Conservation (phyloP, 208 protist genomes). For the Crithidia mellificae region DNA sequence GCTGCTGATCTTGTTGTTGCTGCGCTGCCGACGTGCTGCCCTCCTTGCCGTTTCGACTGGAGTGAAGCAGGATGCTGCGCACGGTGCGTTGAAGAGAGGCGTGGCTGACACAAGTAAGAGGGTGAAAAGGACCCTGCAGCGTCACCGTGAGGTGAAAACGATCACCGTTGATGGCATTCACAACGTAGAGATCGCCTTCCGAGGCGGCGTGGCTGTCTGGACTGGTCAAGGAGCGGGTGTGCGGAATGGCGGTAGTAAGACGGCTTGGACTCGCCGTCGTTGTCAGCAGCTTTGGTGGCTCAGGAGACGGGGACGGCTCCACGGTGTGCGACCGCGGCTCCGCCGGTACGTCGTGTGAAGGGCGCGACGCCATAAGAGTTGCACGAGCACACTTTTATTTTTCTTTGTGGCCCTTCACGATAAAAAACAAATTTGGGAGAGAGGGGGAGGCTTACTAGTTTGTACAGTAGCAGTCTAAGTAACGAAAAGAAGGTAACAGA, state of each 20-base stretch:
- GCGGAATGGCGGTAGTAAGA: conserved; percentile 1
- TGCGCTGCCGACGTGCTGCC: neutral
- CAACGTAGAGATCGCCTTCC: conserved; percentile 23
- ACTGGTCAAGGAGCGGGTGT: conserved; percentile 4
- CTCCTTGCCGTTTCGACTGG: no score
- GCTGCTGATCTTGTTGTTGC: neutral
- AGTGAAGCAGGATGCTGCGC: conserved; percentile 8
- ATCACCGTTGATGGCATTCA: conserved; percentile 15
- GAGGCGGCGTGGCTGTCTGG: conserved; percentile 4
- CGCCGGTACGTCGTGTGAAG: neutral
- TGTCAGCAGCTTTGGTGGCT: neutral
- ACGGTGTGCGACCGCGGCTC: neutral
- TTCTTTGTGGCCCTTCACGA: no score
- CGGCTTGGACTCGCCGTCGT: conserved; percentile 4
- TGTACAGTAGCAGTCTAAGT: no score
- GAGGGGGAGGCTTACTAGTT: no score
- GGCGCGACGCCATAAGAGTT: neutral
- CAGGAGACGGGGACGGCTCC: conserved; percentile 2
- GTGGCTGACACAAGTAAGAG: conserved; percentile 27
- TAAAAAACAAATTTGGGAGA: no score
- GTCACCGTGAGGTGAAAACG: conserved; percentile 22
- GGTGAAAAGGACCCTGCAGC: conserved; percentile 16
- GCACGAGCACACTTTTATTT: neutral
- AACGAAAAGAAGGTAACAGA: neutral
- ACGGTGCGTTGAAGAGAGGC: conserved; percentile 18